Conservation (phyloP, 495 filamentous ascomycete genomes). For the Talaromyces borbonicus region DNA sequence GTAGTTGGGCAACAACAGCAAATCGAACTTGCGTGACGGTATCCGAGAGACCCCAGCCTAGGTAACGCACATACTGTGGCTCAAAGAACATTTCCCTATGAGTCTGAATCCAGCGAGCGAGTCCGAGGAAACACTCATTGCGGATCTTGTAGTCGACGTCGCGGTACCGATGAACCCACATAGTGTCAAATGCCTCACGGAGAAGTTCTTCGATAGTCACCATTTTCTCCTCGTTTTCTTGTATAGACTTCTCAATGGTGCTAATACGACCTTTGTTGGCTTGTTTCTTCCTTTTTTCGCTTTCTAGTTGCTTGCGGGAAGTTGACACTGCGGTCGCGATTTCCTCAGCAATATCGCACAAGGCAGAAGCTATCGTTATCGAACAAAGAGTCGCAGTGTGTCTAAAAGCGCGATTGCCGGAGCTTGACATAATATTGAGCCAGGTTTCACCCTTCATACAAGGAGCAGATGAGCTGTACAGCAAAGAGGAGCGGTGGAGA, state of each 20-base stretch:
- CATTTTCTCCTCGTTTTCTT: slow-evolving; percentile 54
- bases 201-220: slow-evolving; percentile 56
- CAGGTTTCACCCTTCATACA: slow-evolving; percentile 80
- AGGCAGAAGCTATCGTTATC: slow-evolving; percentile 59
- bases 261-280: slow-evolving; percentile 65
- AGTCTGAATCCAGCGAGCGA: slow-evolving; percentile 77
- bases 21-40: slow-evolving; percentile 52
- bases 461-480: slow-evolving; percentile 65
- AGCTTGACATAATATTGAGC: slow-evolving; percentile 79
- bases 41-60: slow-evolving; percentile 92
- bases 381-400: slow-evolving; percentile 83
- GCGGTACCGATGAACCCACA: slow-evolving; percentile 91
- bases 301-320: slow-evolving; percentile 68
- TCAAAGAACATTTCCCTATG: slow-evolving; percentile 83
- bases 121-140: slow-evolving; percentile 69
- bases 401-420: slow-evolving; percentile 72
- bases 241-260: slow-evolving; percentile 55
- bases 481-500: slow-evolving; percentile 59
- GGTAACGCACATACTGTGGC: slow-evolving; percentile 75
- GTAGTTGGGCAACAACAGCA: slow-evolving; percentile 73
- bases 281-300: slow-evolving; percentile 65
- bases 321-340: slow-evolving; percentile 60
- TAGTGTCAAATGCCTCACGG: slow-evolving; percentile 73
- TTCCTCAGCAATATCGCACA: slow-evolving; percentile 54
- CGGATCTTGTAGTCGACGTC: slow-evolving; percentile 85